Evolutionary conservation across 1,284 basidiomycete species (phyloP), one percentile per base, ranked within the genome.

Genomic region (Bondarzewia mesenterica): DNA sequence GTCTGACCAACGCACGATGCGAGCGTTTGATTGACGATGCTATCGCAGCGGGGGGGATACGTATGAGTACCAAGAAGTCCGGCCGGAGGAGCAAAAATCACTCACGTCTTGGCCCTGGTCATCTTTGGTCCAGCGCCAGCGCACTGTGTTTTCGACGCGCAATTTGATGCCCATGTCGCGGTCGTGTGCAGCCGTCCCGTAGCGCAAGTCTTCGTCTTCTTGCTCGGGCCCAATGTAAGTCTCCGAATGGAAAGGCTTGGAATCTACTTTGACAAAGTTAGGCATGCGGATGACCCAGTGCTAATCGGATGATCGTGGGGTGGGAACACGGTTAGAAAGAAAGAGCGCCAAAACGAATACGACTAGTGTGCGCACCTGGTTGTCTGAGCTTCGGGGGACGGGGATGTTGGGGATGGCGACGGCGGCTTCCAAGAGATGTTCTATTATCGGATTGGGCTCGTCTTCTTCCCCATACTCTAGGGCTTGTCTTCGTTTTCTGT

Each of bases 1-100:
- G 61, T 96, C 93, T 20, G 90, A 94, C 93, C 93, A 96, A 7
- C 85, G 81, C 48, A 96, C 81, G 35, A 94, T 73, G 15, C 92
- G 85, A 53, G 84, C 80, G 62, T 96, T 96, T 7, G 90, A 91
- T 70, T 93, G 85, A 54, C 84, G 78, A 57, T 71, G 70, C 83
- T 91, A 62, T 2, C 18, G 50, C n/a, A n/a, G n/a, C n/a, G 38
- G 29, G 32, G 52, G 49, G 43, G 20, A 46, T 32, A 50, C 35
- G 43, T 20, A 23, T 46, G 5, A 48, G 43, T 15, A 29, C 44
- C n/a, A n/a, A n/a, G n/a, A n/a, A 36, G 43, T 12, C 29, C 29
- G 29, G 29, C 32, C 50, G 49, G 35, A 40, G 49, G 43, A 47
- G 36, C 10, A 16, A 42, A 39, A 46, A 21, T 16, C 10, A 73